Evolutionary conservation across 108 stramenopile species (phyloP), one percentile per base, ranked within the genome.

Genomic region (Pseudonitzschia pungens): DNA sequence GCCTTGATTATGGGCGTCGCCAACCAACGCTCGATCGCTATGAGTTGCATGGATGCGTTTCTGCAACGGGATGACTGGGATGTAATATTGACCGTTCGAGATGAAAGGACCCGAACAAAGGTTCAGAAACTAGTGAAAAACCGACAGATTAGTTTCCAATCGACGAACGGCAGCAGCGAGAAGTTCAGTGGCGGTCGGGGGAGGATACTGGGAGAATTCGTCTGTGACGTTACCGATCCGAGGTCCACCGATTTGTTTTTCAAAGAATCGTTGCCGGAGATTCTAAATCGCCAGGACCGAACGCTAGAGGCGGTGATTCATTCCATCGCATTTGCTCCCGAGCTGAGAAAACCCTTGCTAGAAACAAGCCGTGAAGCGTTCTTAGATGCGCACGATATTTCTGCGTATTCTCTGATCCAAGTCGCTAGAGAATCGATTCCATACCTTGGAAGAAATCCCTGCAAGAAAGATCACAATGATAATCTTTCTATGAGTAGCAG

Each of bases 1-100:
- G 86, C 82, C 20, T 62, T 87, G 27, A 65, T 87, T 59, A 72
- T 83, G 78, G 86, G 86, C 14, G 79, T 87, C 21, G 83, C 86
- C 65, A 87, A 87, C 73, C 62, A 73, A 20, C 72, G 84, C 0
- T 84, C 83, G 21, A 80, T 87, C 50, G 86, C 83, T 7, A 84
- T 83, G 86, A 44, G 78, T 31, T 80, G 76, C 63, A 81, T 77
- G 28, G 70, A 78, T 55, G 41, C 78, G 1, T 77, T 87, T 73
- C 60, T 77, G 20, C 62, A 59, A 33, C 56, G 81, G 8, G 41
- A 51, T 22, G 55, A 73, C 31, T 81, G 80, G 68, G 55, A 82
- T 33, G 83, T 83, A 42, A 73, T 87, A 48, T 29, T 78, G 20
- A 87, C 86, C 32, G 79, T 81, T 60, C 86, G 83, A 71, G 62